Base-by-base conservation (phyloP, 805 yeast genomes). In the Sugiyamaella chiloensis region DNA sequence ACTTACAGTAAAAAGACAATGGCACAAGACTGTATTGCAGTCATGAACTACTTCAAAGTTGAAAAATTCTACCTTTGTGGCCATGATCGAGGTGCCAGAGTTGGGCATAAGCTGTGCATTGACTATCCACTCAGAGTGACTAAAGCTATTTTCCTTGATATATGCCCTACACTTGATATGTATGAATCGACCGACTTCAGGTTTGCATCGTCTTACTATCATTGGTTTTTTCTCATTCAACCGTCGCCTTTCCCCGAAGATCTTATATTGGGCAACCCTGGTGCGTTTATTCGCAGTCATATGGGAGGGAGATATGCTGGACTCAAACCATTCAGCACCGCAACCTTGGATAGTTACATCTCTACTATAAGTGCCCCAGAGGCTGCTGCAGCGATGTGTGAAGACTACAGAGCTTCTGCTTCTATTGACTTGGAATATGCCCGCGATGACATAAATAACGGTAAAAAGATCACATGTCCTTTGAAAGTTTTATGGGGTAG, bases 71-170 rank as follows among this genome's bases (percentile, higher is more conserved):
- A 31, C 44, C 26, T 48, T n/a, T 30, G 42, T 16, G 54, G 52
- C 17, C 54, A 51, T 42, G 54, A 51, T 39, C 24, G 54, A 17
- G 54, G 54, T 5, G 52, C 46, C 5, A 34, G 54, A 30, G 54
- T 48, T 4, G 52, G 52, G 16, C 51, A 51, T 36, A 30, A 42
- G 24, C 46, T 51, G 31, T 40, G 50, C 21, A 31, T 48, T 4
- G 54, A 48, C 31, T 31, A 48, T 29, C 43, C 46, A 4, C 40
- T 6, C 7, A 40, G 34, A 17, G 52, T 48, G 21, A 44, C 31
- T 8, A 48, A 49, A 31, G 46, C 47, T 17, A 30, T 48, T 4
- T 47, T 51, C 16, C 40, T 48, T 12, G 54, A 51, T 27, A 48
- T 51, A 14, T 20, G 37, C 23, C 54, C 52, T 9, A 48, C 54